These are phyloP conservation scores for Syzygium aromaticum DNA, from an alignment of 345 rosid genomes.

Conservation along the genomic window DNA sequence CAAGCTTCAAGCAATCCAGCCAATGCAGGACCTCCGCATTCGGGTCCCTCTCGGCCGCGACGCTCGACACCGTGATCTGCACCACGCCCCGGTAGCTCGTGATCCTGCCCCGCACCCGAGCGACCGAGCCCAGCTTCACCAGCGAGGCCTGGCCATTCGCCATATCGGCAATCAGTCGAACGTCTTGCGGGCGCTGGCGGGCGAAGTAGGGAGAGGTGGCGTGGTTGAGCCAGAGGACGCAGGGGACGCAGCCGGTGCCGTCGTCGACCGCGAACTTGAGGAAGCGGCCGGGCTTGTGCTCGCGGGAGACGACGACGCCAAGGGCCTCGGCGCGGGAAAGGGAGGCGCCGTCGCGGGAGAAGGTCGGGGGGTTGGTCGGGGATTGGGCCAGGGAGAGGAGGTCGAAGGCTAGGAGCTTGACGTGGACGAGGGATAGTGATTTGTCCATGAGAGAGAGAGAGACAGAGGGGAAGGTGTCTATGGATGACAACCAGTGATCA, in stretches of 20 bases:
- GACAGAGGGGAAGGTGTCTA: not conserved
- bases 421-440: slow-evolving; percentile 34
- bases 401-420: slow-evolving; percentile 45
- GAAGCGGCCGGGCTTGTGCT: slow-evolving; percentile 41
- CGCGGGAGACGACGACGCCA: slow-evolving; percentile 46
- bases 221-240: slow-evolving; percentile 86
- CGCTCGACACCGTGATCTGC: slow-evolving; percentile 60
- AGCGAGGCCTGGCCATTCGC: slow-evolving; percentile 36
- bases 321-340: slow-evolving; percentile 56
- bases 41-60: slow-evolving; percentile 66
- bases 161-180: slow-evolving; percentile 34
- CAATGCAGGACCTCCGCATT: slow-evolving; percentile 74
- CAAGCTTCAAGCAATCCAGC: slow-evolving; percentile 54
- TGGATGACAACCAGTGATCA: not conserved
- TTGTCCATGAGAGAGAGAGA: not conserved
- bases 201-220: slow-evolving; percentile 45
- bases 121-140: slow-evolving; percentile 41
- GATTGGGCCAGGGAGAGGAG: slow-evolving; percentile 28
- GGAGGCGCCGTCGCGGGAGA: slow-evolving; percentile 17
- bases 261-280: slow-evolving; percentile 59
- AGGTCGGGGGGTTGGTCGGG: slow-evolving; percentile 8
- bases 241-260: slow-evolving; percentile 56
- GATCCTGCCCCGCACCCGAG: slow-evolving; percentile 68
- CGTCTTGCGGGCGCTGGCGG: slow-evolving; percentile 26
- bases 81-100: slow-evolving; percentile 39